Evolutionary conservation across 1,284 basidiomycete genomes (phyloP), one percentile per base, ranked within the genome.

Genomic region (Ceratobasidium sp.): DNA sequence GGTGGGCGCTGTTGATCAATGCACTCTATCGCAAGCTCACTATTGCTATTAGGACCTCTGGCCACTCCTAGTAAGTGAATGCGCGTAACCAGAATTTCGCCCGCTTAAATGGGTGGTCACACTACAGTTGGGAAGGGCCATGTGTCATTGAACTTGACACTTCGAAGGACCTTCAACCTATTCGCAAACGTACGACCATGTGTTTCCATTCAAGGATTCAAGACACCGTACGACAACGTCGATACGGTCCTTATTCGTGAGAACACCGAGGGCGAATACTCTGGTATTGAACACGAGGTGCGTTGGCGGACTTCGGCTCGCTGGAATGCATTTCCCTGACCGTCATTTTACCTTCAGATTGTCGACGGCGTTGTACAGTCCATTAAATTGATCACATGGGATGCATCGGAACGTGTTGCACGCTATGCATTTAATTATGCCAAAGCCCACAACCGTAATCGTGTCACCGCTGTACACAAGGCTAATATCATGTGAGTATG

Each of bases 181-280:
- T 99, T 98, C 83, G 98, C 98, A 83, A 99, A 99, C 84, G 97
- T 99, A 81, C 92, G 97, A 79, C 98, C 97, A 67, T 99, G 98
- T 84, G 90, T 92, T 67, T 99, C 97, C 64, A 95, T 99, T 86
- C 87, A 95, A 85, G 98, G 98, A 61, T 99, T 92, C 89, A 98
- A 98, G 88, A 99, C 98, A 0, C 94, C 97, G 8, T 99, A 99
- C 83, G 97, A 99, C 84, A 92, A 99, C 83, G 98, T 99, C 80
- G 94, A 99, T 88, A 97, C 95, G 34, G 97, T 98, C 70, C 88
- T 99, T 80, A 99, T 99, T 85, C 95, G 98, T 83, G 98, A 99
- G 87, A 99, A 99, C 86, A 99, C 98, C 40, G 98, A 99, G 86
- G 98, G 98, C 82, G 98, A 99, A 86, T 99, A 99, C 87, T 99